These are phyloP conservation scores for Hansenula lynferdii DNA, from an alignment of 1,139 yeast genomes.

Conservation along the genomic window DNA sequence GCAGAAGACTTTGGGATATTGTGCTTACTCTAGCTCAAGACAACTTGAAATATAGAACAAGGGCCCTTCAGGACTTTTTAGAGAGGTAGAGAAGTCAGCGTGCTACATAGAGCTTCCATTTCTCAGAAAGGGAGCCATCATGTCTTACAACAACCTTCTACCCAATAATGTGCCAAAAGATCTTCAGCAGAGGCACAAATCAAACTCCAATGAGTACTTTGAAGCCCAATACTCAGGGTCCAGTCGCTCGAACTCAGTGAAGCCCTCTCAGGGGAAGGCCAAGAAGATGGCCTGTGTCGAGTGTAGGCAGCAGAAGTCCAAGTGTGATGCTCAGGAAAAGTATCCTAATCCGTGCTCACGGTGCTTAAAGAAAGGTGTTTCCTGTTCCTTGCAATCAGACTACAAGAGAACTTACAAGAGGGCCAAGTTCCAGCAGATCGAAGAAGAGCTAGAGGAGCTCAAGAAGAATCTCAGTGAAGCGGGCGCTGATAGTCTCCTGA, in stretches of 20 bases:
- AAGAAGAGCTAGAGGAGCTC: conserved; percentile 68
- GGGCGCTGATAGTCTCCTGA: conserved; percentile 43
- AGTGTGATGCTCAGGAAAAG: conserved; percentile 79
- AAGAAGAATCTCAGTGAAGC: conserved; percentile 51
- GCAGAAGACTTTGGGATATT: not conserved
- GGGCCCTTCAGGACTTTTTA: too few relatives aligned
- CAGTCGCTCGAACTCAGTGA: too few relatives aligned
- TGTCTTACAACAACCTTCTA: not conserved
- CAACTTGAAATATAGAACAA: too few relatives aligned
- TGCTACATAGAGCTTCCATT: too few relatives aligned
- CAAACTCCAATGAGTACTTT: not conserved
- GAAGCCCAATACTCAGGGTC: too few relatives aligned
- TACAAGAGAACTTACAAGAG: conserved; percentile 88
- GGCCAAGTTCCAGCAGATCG: conserved; percentile 80
- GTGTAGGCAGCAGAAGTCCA: conserved; percentile 90
- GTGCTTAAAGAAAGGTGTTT: conserved; percentile 63
- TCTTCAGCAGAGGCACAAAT: not conserved
- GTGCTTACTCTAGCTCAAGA: too few relatives aligned
- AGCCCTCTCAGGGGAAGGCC: conserved; percentile 5
- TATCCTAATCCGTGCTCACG: conserved; percentile 82
- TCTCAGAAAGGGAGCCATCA: not conserved
- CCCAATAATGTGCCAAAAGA: conserved; percentile 1
- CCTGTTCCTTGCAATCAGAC: conserved; percentile 71
- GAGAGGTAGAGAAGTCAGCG: not conserved
- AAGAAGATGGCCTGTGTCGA: conserved; percentile 89